Base-by-base conservation (phyloP, 352 stramenopile genomes). In the Blastocystis sp. region DNA sequence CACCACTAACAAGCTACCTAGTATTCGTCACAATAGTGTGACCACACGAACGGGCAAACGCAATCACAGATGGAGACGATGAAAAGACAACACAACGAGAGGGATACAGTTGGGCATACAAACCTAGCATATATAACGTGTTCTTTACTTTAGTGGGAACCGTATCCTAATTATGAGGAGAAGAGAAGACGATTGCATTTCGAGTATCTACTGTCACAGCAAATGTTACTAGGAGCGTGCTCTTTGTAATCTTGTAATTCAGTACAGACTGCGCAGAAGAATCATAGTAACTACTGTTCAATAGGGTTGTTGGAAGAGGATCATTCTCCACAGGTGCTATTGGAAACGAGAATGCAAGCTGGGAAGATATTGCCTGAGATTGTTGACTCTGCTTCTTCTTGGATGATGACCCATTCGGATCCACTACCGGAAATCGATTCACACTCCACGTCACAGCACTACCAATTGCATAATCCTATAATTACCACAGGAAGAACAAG, bases 11-110 rank as follows among this genome's bases (percentile, higher is more conserved):
- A 40, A 7, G 56, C 3, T 56, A 78, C 65, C 16, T 11, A 34
- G 65, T 61, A 18, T 78, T 59, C 4, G 65, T 78, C 3, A 78
- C 65, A 27, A 78, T 38, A 16, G 65, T 78, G 40, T 78, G 65
- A 21, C 65, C 65, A 36, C 56, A 27, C n/a, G 65, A 61, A 38
- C 9, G 56, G 4, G 65, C 38, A 16, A 42, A 42, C 32, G 65
- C n/a, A 44, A 78, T 32, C 11, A 78, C 36, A 21, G 42, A 8
- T 9, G 44, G 42, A 27, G 65, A 36, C 29, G 65, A 61, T 0
- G 65, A 57, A 38, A 78, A 78, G 4, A 78, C 42, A 21, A 78
- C 65, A 7, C 34, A 57, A 38, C 56, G 38, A 40, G 32, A 61
- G 3, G n/a, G 14, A 34, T 38, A 56, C 16, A 9, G 4, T 36